These are phyloP conservation scores for Eremochloa ophiuroides DNA, from an alignment of 176 grass and related monocot genomes.

Conservation along the genomic window DNA sequence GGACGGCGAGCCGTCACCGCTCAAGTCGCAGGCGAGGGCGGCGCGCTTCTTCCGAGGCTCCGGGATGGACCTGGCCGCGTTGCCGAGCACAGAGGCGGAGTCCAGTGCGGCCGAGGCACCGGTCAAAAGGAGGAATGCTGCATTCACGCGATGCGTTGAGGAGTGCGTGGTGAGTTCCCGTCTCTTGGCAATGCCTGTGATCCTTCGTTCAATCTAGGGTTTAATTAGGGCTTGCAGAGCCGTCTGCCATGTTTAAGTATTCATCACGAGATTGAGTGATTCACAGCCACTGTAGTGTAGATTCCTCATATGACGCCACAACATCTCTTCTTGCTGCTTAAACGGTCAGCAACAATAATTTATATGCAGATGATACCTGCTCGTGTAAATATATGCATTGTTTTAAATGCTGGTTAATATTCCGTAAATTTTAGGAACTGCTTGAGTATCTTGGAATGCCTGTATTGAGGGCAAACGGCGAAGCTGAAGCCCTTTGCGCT, in stretches of 20 bases:
- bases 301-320: constrained; percentile 10
- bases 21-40: constrained; percentile 79
- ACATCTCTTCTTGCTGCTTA: constrained; percentile 26
- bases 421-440: constrained; percentile 50
- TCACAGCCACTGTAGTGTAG: background rate
- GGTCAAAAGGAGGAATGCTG: constrained; percentile 41
- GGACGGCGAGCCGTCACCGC: constrained; percentile 74
- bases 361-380: constrained; percentile 18
- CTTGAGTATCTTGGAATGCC: constrained; percentile 86
- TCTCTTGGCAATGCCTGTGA: background rate
- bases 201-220: background rate
- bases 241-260: constrained; percentile 40
- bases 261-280: constrained; percentile 31
- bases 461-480: constrained; percentile 60
- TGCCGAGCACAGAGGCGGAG: constrained; percentile 29
- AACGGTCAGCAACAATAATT: constrained; percentile 19
- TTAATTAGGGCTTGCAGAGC: background rate
- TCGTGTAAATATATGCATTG: constrained; percentile 39
- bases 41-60: constrained; percentile 79
- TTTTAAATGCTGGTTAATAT: background rate
- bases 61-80: constrained; percentile 44
- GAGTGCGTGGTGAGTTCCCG: constrained; percentile 54
- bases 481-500: constrained; percentile 91
- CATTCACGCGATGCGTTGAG: constrained; percentile 46
- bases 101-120: constrained; percentile 14